Evolutionary conservation across 495 filamentous ascomycete species (phyloP).

Genomic region (Podospora fimiseda): DNA sequence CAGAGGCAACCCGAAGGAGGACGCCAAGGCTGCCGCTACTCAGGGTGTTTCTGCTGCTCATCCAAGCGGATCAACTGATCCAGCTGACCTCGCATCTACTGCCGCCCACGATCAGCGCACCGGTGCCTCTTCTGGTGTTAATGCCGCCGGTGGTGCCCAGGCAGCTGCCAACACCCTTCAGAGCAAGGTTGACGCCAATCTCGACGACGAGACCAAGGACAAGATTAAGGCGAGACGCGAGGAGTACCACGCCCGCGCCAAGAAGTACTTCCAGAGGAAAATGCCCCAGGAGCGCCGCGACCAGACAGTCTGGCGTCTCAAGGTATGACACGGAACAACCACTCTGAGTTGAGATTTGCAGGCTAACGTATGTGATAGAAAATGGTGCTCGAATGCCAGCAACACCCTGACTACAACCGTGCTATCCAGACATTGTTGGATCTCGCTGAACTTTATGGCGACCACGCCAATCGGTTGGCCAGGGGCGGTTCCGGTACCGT

Average conservation of each 20-base stretch:
- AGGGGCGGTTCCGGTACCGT: constrained; percentile 58
- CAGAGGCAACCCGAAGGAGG: constrained; percentile 50
- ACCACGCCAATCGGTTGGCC: constrained; percentile 60
- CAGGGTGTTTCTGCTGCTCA: constrained; percentile 24
- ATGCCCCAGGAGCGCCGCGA: constrained; percentile 91
- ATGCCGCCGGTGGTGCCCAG: constrained; percentile 46
- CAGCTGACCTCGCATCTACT: constrained; percentile 16
- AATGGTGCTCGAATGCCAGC: constrained; percentile 93
- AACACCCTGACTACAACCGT: constrained; percentile 83
- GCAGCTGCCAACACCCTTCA: constrained; percentile 46
- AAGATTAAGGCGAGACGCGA: constrained; percentile 32
- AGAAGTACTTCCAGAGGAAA: constrained; percentile 72
- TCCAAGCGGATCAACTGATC: constrained; percentile 20
- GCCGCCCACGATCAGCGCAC: constrained; percentile 27
- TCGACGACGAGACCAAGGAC: constrained; percentile 59
- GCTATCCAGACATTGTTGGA: constrained; percentile 79
- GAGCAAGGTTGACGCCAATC: constrained; percentile 43
- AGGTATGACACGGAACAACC: constrained; percentile 33
- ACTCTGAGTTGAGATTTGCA: neutral
- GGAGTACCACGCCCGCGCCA: constrained; percentile 52
- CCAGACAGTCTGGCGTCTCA: constrained; percentile 84
- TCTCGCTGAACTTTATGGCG: constrained; percentile 79
- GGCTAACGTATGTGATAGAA: constrained; percentile 46
- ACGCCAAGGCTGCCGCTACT: constrained; percentile 34
- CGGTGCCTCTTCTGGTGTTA: constrained; percentile 39